Evolutionary conservation across 306 rosid genomes (phyloP), one percentile per base, ranked within the genome.

Genomic region (Medicago lupulina): DNA sequence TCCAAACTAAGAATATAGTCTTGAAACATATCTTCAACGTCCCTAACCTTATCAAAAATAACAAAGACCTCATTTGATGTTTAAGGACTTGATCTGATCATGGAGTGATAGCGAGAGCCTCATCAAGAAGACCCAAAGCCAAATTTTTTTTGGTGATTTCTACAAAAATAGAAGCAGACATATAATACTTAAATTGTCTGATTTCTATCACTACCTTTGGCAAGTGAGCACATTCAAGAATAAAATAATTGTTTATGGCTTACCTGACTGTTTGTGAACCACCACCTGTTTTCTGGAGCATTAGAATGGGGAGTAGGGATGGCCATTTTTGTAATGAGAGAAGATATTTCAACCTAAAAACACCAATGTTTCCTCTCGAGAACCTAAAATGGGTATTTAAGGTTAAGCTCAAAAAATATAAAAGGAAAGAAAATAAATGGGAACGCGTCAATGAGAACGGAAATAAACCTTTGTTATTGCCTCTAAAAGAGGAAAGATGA

Each of bases 1-100:
- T n/a, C n/a, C n/a, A n/a, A n/a, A 25, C 28, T 95, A 0, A 97
- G 99, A 82, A 95, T 90, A 79, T 89, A 92, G 70, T 92, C 99
- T 69, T 89, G 92, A 28, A 92, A 93, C 99, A 95, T 89, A 74
- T 88, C 77, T 12, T 96, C 97, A 0, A 95, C 99, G 8, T 92
- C 99, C 76, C 90, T 95, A 83, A 95, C 25, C 96, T 84, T 65
- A 97, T 76, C 9, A 95, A 88, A 73, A 23, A 82, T n/a, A 95
- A 88, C 14, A 95, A 81, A 72, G 87, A 87, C 82, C 90, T 82
- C 8, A 97, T 97, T 75, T 83, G 84, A 9, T 92, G 89, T 77
- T 95, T 97, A 0, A 95, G 89, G 1, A 93, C 97, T 70, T 74
- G 87, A 6, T 95, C 97, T 0, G 85, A 77, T 0, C 86, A 81